Evolutionary conservation across 192 early-diverging fungal genomes (phyloP), one percentile per base, ranked within the genome.

Genomic region (Thoreauomyces humboldtii): DNA sequence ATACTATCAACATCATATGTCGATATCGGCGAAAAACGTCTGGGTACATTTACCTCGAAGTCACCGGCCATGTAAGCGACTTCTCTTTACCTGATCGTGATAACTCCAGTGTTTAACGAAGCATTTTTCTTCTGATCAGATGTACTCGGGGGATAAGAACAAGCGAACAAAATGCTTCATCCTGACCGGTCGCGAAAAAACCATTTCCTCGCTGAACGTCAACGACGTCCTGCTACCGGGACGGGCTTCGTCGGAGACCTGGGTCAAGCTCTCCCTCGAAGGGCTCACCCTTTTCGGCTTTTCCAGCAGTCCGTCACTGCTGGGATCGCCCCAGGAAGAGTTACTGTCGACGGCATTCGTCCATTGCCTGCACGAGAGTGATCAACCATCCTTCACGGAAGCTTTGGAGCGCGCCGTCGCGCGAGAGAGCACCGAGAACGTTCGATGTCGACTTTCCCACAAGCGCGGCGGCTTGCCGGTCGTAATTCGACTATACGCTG

Each of bases 151-250:
- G 32, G 69, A 66, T 35, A 67, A 41, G 32, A 56, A 33, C 66
- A 86, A 86, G 69, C 80, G 85, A 61, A 79, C 81, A 24, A 85
- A 86, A 41, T 89, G 86, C 61, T 82, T 87, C n/a, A 74, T 89
- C 38, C 48, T 89, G 21, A 78, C 81, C 2, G 86, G 82, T 25
- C 76, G 86, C 25, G 81, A 82, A 51, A 67, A 74, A 6, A 59
- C 70, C 0, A 72, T 87, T 7, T 72, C 70, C 44, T 58, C 69
- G 21, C 46, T 87, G 9, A 57, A 35, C 12, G 63, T 77, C 17
- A 46, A 64, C 35, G 67, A 69, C 47, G 31, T 73, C 1, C 72
- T 75, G 19, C 22, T 72, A 9, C 63, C 69, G 4, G 70, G 52
- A 4, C 41, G 64, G n/a, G 76, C 61, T 28, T 27, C 24, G 28